Base-by-base conservation (phyloP, 352 stramenopile species). In the Globisporangium apiculatum region DNA sequence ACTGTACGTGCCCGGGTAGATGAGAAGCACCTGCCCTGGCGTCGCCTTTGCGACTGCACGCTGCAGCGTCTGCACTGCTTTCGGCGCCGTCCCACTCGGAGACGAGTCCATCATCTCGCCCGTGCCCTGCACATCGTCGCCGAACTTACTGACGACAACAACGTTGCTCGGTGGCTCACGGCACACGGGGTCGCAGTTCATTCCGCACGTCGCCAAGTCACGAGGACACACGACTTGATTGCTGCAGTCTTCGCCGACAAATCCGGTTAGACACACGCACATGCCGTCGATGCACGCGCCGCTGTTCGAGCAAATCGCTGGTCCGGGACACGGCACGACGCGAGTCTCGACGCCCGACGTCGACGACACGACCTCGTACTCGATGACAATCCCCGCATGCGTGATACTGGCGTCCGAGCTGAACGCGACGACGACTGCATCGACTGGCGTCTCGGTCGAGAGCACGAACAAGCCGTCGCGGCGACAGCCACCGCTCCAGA, bases 201-300 rank as follows among this genome's bases (percentile, higher is more conserved):
- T 8, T 17, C 54, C 66, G 48, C 79, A 89, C 0, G 55, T 55
- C 14, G 65, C 58, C 2, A 69, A 4, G 48, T 83, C 58, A 14
- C 55, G 51, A 3, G 74, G 76, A 35, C 79, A 89, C 1, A 87
- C 47, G 5, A 79, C 62, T 18, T 69, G 57, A 48, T 87, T 89
- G 17, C 71, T 83, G 53, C 76, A 89, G 53, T 83, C 80, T 53
- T 89, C 79, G 7, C 79, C 79, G 7, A 80, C 64, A 51, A 71
- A 87, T 0, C 76, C 76, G n/a, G 50, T 79, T 37, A 89, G 75
- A 31, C 79, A 89, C 7, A 54, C 54, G 36, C 79, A 89, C 12
- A 38, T 38, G 12, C 79, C 79, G 12, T 70, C 47, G 10, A 61
- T 61, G 54, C 79, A 89, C 18, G 65, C 68, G 7, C 78, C 78